Base-by-base conservation (phyloP, 345 rosid species). In the Brassica incana region DNA sequence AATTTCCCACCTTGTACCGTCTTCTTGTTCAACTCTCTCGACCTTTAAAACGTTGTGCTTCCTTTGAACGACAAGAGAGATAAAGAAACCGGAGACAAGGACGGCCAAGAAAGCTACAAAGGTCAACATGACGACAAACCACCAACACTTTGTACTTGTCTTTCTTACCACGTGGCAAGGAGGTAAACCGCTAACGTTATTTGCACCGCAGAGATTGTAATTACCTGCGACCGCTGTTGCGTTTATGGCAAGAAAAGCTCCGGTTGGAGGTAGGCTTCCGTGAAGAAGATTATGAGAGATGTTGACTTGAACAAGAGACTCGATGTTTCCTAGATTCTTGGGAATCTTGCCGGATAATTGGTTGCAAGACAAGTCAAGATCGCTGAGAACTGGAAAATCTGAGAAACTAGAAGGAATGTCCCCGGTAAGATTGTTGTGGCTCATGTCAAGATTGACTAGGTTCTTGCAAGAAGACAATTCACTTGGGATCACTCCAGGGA, bases 191-290 rank as follows among this genome's bases (percentile, higher is more conserved):
- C 70, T 82, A 4, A 67, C 45, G 6, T 45, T 63, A 16, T 63
- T 38, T 9, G 0, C 67, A 6, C 73, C 48, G 45, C 98, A 94
- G 1, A 94, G 97, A 78, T 84, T 35, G 35, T 16, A 62, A 65
- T 89, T 94, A 18, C 97, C 98, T 0, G 81, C 74, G 4, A 94
- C 87, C 0, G 97, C 83, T 35, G 87, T 92, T 38, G 85, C 84
- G 40, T 91, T 92, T 69, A 94, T 90, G 9, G 93, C 95, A 12
- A 92, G 87, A 87, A 94, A 94, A 0, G 85, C 95, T 62, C 90
- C 97, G 0, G 89, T 90, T 14, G 71, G 52, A 2, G 98, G 98
- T 73, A 94, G 79, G n/a, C 77, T 80, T 11, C 98, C 98, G 0
- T 76, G 90, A 65, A 90, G 81, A 70, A 62, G 81, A 78, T 90